A percentile compares a stretch with the other conserved stretches of the same genome.
These are phyloP conservation scores for Piper betle DNA, from an alignment of 164 flowering plant species.

Conservation along the genomic window DNA sequence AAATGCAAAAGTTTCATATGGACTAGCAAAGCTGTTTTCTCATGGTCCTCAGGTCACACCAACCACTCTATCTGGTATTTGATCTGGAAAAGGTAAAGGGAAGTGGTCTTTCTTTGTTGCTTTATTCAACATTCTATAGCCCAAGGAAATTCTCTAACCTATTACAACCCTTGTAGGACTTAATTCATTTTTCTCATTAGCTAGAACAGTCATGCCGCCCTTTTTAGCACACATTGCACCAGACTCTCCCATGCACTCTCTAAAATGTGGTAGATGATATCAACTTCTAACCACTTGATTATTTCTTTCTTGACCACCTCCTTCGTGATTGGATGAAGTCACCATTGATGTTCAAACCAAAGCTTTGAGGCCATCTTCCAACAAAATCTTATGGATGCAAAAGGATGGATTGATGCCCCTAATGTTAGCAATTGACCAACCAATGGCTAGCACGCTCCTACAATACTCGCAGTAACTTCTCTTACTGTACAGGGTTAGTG, in stretches of 20 bases:
- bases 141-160: background rate
- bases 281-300: background rate
- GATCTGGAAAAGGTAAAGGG: background rate
- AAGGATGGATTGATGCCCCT: too few species aligned
- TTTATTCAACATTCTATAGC: background rate
- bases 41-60: background rate
- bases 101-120: background rate
- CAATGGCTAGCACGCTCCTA: too few species aligned
- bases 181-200: background rate
- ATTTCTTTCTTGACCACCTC: too few species aligned
- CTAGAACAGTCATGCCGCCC: background rate
- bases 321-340: too few species aligned
- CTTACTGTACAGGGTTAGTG: too few species aligned
- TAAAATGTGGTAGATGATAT: slow-evolving; percentile 4
- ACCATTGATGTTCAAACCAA: too few species aligned
- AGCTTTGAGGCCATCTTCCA: too few species aligned
- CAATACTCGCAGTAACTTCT: too few species aligned
- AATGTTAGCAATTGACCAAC: too few species aligned
- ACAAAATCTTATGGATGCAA: too few species aligned
- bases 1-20: background rate
- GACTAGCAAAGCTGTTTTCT: too few species aligned
- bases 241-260: slow-evolving; percentile 5
- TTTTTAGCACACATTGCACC: background rate
- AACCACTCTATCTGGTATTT: background rate
- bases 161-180: background rate